Conservation (phyloP, 148 eudicot species). For the Talinum fruticosum region DNA sequence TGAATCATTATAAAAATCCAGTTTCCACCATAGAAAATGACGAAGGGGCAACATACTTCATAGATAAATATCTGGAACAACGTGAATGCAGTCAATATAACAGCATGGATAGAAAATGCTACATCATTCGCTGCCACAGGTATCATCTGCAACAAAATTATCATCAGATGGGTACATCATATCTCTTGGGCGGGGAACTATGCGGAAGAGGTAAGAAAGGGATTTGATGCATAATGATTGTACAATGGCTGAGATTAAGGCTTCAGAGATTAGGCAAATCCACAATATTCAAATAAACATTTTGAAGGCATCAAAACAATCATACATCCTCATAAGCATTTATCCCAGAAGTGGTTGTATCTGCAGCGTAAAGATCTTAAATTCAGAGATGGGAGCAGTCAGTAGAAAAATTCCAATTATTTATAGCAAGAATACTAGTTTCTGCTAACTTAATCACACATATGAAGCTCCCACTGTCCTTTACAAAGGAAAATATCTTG, state of each 20-base stretch:
- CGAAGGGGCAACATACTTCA: slow-evolving; percentile 45
- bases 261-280: background rate
- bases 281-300: background rate
- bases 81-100: slow-evolving; percentile 60
- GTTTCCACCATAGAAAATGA: no score
- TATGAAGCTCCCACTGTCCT: background rate
- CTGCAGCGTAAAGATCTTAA: background rate
- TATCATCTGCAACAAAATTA: slow-evolving; percentile 54
- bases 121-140: slow-evolving; percentile 84
- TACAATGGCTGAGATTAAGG: background rate
- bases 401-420: background rate
- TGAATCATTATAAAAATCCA: background rate
- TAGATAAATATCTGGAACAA: slow-evolving; percentile 72
- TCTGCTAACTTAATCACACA: background rate
- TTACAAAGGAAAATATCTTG: background rate
- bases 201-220: background rate
- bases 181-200: background rate
- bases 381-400: background rate
- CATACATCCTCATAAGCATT: background rate
- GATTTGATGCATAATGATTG: background rate
- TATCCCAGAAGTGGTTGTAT: background rate
- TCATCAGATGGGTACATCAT: background rate
- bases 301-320: background rate
- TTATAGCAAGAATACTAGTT: background rate
- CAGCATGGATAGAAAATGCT: slow-evolving; percentile 74